Evolutionary conservation across 441 rosid genomes (phyloP).

Genomic region (Metrosideros polymorpha): DNA sequence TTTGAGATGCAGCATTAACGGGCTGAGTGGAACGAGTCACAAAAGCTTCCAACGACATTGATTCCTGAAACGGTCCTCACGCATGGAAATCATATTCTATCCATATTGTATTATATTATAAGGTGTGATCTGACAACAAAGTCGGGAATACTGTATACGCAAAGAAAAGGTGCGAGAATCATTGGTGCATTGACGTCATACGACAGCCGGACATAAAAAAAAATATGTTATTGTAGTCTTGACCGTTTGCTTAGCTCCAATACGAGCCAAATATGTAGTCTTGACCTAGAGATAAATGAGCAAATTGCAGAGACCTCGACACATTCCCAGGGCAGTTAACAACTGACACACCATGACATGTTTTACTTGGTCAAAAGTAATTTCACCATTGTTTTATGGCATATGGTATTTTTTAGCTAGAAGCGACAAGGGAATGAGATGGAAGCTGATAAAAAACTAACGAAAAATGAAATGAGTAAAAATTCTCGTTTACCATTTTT

Average conservation of each 20-base stretch:
- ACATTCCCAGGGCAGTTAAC: neutral
- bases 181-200: neutral
- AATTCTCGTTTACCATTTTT: neutral
- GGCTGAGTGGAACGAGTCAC: neutral
- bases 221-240: neutral
- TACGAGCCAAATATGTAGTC: neutral
- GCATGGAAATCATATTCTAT: neutral
- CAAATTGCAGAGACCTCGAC: neutral
- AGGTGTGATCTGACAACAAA: neutral
- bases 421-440: neutral
- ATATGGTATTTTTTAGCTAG: neutral
- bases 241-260: neutral
- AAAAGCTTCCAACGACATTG: neutral
- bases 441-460: neutral
- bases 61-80: neutral
- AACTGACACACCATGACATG: too few relatives aligned
- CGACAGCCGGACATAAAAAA: neutral
- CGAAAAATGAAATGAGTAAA: too few relatives aligned
- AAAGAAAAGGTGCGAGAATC: neutral
- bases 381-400: neutral
- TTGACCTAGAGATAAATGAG: neutral
- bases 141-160: neutral
- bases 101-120: neutral
- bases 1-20: neutral
- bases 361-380: neutral